A percentile compares a stretch with the other conserved stretches of the same genome.
phyloP scores from a whole-genome alignment of 768 basidiomycete genomes.

The Melanogaster broomeanus region DNA sequence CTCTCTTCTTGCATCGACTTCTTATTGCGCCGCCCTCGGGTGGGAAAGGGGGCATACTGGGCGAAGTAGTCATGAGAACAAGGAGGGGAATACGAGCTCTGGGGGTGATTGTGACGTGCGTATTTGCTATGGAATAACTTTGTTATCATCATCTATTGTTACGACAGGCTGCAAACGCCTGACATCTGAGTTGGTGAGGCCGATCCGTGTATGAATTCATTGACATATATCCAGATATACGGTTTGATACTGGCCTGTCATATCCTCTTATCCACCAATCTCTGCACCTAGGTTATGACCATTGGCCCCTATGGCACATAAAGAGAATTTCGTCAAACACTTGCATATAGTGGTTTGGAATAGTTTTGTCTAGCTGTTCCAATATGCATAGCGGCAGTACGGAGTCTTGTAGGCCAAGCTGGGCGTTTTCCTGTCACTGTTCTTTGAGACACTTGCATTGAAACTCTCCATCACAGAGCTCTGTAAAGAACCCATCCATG shows the following conservation, averaged over 20 bases:
- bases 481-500: no score
- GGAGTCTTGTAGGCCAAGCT: no score
- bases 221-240: neutral
- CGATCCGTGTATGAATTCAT: slow-evolving; percentile 25
- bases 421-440: no score
- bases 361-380: no score
- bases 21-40: slow-evolving; percentile 58
- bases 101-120: slow-evolving; percentile 56
- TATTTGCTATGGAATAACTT: slow-evolving; percentile 12
- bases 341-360: neutral
- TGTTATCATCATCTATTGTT: neutral
- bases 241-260: neutral
- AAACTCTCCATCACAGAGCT: no score
- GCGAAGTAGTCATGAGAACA: slow-evolving; percentile 52
- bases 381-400: no score
- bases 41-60: slow-evolving; percentile 64
- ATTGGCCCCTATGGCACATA: slow-evolving; percentile 24
- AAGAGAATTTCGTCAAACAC: neutral
- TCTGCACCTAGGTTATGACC: slow-evolving; percentile 34
- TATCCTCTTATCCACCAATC: neutral
- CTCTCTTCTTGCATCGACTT: slow-evolving; percentile 55
- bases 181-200: slow-evolving; percentile 31
- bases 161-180: slow-evolving; percentile 42
- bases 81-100: slow-evolving; percentile 45
- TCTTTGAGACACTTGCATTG: no score